phyloP scores from a whole-genome alignment of 2,329 filamentous ascomycete genomes.

The Monosporascus sp. region DNA sequence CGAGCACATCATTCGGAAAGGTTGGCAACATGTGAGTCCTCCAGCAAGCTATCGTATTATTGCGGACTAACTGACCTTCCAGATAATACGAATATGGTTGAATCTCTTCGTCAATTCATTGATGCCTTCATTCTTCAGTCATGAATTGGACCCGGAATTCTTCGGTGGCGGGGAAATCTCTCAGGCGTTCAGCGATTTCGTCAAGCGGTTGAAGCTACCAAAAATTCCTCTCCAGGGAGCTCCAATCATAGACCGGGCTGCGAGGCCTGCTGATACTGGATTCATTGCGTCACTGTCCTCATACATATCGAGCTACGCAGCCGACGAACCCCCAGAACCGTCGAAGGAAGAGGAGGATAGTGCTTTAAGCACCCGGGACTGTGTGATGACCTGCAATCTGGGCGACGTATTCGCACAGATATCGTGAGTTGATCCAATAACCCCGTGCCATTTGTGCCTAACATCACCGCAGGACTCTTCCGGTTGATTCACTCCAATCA shows the following conservation, averaged over 20 bases:
- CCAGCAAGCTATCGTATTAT: not conserved
- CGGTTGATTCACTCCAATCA: conserved; percentile 50
- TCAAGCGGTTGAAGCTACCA: conserved; percentile 64
- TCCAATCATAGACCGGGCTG: conserved; percentile 84
- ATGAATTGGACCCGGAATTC: conserved; percentile 25
- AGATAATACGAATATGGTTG: conserved; percentile 87
- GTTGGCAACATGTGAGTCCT: conserved; percentile 69
- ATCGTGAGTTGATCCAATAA: conserved; percentile 46
- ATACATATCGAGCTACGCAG: conserved; percentile 97
- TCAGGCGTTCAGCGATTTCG: conserved; percentile 15
- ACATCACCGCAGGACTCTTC: conserved; percentile 48
- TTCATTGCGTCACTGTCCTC: conserved; percentile 92
- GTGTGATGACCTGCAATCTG: conserved; percentile 83
- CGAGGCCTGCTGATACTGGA: conserved; percentile 72
- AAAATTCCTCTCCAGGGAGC: conserved; percentile 88
- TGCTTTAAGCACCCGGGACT: conserved; percentile 90
- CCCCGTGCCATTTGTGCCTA: conserved; percentile 7
- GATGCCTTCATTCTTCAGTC: conserved; percentile 71
- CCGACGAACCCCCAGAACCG: conserved; percentile 93
- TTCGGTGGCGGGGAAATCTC: not conserved
- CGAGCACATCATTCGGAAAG: conserved; percentile 67
- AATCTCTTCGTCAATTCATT: conserved; percentile 96
- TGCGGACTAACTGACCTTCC: conserved; percentile 25
- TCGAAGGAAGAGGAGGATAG: conserved; percentile 97
- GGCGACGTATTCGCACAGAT: conserved; percentile 79